phyloP scores from a whole-genome alignment of 345 rosid species.

The Citrus trifoliata region DNA sequence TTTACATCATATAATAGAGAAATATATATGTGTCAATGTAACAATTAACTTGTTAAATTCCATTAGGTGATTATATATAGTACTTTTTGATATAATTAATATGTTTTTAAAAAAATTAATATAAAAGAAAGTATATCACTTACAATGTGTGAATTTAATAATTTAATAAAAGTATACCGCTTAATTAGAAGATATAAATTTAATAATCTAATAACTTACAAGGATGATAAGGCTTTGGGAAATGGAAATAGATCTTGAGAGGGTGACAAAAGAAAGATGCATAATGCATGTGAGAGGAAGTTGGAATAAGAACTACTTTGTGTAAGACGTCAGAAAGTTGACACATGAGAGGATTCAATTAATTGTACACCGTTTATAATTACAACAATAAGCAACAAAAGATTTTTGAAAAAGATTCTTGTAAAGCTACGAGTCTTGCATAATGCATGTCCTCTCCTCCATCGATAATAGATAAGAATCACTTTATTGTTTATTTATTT shows the following conservation, averaged over 20 bases:
- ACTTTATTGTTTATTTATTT: background rate
- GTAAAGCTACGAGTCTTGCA: background rate
- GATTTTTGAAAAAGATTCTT: constrained; percentile 10
- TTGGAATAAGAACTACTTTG: constrained; percentile 11
- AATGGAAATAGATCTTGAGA: background rate
- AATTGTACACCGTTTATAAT: constrained; percentile 14
- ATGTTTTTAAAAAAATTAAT: too few relatives aligned
- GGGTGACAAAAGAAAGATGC: background rate
- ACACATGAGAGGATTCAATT: constrained; percentile 18
- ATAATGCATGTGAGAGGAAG: constrained; percentile 35
- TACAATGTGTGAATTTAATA: too few relatives aligned
- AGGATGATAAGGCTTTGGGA: background rate
- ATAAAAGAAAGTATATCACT: too few relatives aligned
- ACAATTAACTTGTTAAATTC: too few relatives aligned
- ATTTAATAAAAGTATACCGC: too few relatives aligned
- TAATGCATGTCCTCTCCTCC: background rate
- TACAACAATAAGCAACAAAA: constrained; percentile 1
- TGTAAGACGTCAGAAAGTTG: constrained; percentile 13
- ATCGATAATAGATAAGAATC: background rate
- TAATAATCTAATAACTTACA: too few relatives aligned
- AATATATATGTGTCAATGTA: background rate
- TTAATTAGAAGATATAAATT: too few relatives aligned
- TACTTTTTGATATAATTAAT: too few relatives aligned
- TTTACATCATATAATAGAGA: background rate
- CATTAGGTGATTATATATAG: too few relatives aligned